Evolutionary conservation across 2,329 filamentous ascomycete species (phyloP).

Genomic region (Phaeosphaeria sp.): DNA sequence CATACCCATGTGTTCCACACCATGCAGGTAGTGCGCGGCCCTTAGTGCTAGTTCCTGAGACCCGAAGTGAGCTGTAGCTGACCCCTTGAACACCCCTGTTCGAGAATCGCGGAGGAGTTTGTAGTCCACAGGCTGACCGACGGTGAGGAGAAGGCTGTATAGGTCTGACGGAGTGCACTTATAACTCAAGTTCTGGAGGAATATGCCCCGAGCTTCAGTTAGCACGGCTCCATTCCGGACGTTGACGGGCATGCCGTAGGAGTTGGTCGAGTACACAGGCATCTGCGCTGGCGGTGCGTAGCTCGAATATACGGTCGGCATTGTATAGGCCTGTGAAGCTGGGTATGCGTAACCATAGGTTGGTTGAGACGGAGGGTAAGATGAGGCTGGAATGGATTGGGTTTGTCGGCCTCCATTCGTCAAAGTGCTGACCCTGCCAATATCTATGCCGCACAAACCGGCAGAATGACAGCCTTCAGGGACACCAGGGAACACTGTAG

Average conservation of each 20-base stretch:
- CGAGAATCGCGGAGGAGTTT: constrained; percentile 34
- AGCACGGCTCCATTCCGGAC: constrained; percentile 43
- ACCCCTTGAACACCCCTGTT: constrained; percentile 38
- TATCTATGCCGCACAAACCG: constrained; percentile 38
- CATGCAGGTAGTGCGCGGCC: constrained; percentile 36
- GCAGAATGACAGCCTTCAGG: constrained; percentile 36
- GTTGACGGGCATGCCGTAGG: constrained; percentile 46
- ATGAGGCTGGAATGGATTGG: constrained; percentile 12
- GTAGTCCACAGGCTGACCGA: constrained; percentile 32
- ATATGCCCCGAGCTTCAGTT: constrained; percentile 48
- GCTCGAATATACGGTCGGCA: constrained; percentile 23
- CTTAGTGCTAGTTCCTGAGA: constrained; percentile 39
- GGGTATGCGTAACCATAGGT: constrained; percentile 35
- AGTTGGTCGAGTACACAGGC: constrained; percentile 39
- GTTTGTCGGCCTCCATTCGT: constrained; percentile 12
- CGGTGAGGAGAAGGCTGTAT: constrained; percentile 29
- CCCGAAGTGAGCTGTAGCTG: constrained; percentile 41
- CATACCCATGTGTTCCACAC: constrained; percentile 37
- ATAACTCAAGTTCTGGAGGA: constrained; percentile 43
- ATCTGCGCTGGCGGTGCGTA: constrained; percentile 23
- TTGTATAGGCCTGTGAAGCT: constrained; percentile 24
- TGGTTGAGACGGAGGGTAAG: constrained; percentile 25
- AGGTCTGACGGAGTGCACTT: constrained; percentile 35
- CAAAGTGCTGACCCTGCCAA: constrained; percentile 33
- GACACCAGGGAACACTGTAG: constrained; percentile 30